phyloP scores from a whole-genome alignment of 805 yeast genomes.

The Candida ficus region DNA sequence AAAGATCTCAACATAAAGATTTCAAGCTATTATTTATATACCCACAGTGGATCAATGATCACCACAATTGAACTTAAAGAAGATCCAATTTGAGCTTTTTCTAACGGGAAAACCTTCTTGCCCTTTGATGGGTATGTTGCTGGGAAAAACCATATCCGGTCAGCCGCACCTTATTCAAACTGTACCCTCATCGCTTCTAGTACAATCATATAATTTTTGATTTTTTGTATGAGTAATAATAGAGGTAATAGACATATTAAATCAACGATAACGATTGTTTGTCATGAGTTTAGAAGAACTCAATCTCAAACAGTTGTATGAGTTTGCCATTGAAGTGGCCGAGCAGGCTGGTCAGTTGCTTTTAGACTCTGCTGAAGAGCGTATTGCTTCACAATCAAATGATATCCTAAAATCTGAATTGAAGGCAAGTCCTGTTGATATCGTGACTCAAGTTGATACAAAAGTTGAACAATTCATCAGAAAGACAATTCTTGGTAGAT shows the following conservation, averaged over 20 bases:
- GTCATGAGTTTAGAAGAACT: no score
- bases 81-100: no score
- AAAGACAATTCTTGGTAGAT: no score
- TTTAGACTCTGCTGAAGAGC: neutral
- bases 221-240: no score
- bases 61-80: no score
- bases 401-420: neutral
- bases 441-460: neutral
- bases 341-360: neutral
- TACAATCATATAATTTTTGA: neutral
- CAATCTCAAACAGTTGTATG: no score
- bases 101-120: neutral
- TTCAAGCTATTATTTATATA: no score
- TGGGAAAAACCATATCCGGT: neutral
- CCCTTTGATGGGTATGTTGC: neutral
- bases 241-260: no score
- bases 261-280: no score
- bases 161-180: neutral
- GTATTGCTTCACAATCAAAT: neutral
- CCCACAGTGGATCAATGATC: no score
- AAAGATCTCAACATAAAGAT: no score
- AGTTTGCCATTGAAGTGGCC: neutral
- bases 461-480: neutral
- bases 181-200: neutral
- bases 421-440: neutral